Evolutionary conservation across 2,329 filamentous ascomycete genomes (phyloP), one percentile per base, ranked within the genome.

Genomic region (Colletotrichum aenigma): DNA sequence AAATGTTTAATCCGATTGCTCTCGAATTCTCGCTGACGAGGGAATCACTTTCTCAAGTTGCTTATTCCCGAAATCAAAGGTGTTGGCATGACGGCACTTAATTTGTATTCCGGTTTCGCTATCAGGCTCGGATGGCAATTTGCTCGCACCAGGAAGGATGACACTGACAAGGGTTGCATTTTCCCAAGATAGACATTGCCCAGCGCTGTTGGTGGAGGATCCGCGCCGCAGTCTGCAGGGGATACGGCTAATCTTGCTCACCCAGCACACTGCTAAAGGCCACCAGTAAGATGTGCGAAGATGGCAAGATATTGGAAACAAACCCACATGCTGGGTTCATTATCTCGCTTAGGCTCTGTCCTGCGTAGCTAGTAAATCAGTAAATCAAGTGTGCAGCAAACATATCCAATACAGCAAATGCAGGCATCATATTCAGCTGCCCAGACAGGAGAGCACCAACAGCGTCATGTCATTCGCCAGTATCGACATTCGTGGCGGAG

Each of bases 1-100:
- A 48, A 0, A 21, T 4, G n/a, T 21, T 21, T 6, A 7, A 7
- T 1, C n/a, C 2, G n/a, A 48, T 9, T 4, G 43, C 43, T n/a
- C 18, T 12, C 18, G 16, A 1, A 12, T 48, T 18, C 0, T 12
- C 18, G 3, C 18, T 6, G 8, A 4, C 5, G 4, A 10, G 8
- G 18, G 1, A 2, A 2, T 12, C 1, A 12, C 18, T 48, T 21
- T 13, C n/a, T 13, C 2, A 3, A 1, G n/a, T 3, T 48, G 6
- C 10, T 21, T 48, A 48, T 48, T 21, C 0, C 43, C 43, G 43
- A 0, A 13, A 12, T 48, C 5, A 12, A n/a, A 48, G 3, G 0
- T 7, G 38, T 21, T 21, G 6, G 1, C n/a, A 21, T 48, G 2
- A 1, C 7, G 18, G n/a, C 43, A 21, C 12, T 48, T 2, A 21